Base-by-base conservation (phyloP, 2,329 filamentous ascomycete species). In the Fusarium incarnatum region DNA sequence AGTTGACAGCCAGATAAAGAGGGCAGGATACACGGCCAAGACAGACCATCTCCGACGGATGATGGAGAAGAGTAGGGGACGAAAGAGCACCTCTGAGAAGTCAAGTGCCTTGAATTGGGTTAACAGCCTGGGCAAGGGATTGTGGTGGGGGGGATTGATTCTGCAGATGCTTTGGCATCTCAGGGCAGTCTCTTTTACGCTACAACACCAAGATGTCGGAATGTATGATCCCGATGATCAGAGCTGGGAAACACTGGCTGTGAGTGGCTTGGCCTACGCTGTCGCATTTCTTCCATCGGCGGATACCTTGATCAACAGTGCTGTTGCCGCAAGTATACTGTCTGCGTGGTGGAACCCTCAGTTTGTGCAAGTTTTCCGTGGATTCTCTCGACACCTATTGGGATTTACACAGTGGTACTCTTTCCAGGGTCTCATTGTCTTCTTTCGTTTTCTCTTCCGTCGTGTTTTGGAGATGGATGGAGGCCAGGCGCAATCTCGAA, bases 11-110 rank as follows among this genome's bases (percentile, higher is more conserved):
- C 87, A 89, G 65, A 89, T 98, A 55, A 85, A 88, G 23, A 84
- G 89, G 71, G 89, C 93, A 0, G 91, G 88, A 11, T 97, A 97
- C 77, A 91, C 90, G 32, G 94, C 94, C 28, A 93, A 93, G 79
- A 91, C 92, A n/a, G 93, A 97, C 72, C 88, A 94, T 68, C 80
- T 97, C 32, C 86, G 91, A 53, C 87, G 91, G 66, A 89, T 93
- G 83, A 89, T 97, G 81, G 89, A 93, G 47, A 88, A 87, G 71
- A 90, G 85, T 49, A 81, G 83, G 78, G 81, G 75, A 72, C 78
- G 68, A 73, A 78, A 71, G 47, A 58, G 68, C 6, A 59, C 59
- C 1, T 71, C 73, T 18, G 73, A 72, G 22, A 73, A 65, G 13
- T 74, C 77, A 23, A 82, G 83, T 2, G 61, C 76, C 18, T 72